Conservation (phyloP, 768 basidiomycete species). For the Podaxis mareebaensis region DNA sequence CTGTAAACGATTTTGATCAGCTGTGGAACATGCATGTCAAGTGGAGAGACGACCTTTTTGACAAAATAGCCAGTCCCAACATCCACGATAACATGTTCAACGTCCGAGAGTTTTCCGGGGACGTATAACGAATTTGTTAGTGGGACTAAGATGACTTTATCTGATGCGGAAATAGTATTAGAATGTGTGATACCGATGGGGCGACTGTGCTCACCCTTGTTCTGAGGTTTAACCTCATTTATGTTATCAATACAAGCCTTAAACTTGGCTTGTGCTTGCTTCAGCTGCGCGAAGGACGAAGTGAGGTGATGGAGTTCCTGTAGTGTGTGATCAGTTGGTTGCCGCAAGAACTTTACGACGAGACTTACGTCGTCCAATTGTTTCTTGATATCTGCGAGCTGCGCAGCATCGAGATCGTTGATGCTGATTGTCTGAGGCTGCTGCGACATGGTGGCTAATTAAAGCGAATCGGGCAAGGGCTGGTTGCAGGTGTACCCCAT, state of each 20-base stretch:
- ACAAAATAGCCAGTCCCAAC: constrained; percentile 97
- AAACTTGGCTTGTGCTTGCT: constrained; percentile 93
- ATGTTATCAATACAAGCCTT: constrained; percentile 83
- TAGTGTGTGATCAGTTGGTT: constrained; percentile 7
- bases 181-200: not conserved
- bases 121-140: constrained; percentile 95
- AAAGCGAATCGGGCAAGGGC: constrained; percentile 13
- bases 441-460: constrained; percentile 30
- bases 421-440: constrained; percentile 69
- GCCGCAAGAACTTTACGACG: not conserved
- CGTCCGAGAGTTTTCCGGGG: constrained; percentile 83
- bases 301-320: constrained; percentile 94
- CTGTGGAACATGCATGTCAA: not conserved
- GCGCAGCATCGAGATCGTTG: constrained; percentile 79
- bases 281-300: constrained; percentile 89
- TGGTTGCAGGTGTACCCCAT: constrained; percentile 1
- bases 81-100: constrained; percentile 89
- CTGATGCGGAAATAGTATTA: constrained; percentile 38
- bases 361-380: constrained; percentile 85
- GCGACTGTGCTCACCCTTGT: constrained; percentile 46
- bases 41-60: constrained; percentile 68
- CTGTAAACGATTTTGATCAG: constrained; percentile 41
- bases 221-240: constrained; percentile 68
- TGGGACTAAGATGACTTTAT: constrained; percentile 87
- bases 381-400: constrained; percentile 85